These are phyloP conservation scores for Sideroxylon spinosum DNA, from an alignment of 179 eudicot genomes.

Conservation along the genomic window DNA sequence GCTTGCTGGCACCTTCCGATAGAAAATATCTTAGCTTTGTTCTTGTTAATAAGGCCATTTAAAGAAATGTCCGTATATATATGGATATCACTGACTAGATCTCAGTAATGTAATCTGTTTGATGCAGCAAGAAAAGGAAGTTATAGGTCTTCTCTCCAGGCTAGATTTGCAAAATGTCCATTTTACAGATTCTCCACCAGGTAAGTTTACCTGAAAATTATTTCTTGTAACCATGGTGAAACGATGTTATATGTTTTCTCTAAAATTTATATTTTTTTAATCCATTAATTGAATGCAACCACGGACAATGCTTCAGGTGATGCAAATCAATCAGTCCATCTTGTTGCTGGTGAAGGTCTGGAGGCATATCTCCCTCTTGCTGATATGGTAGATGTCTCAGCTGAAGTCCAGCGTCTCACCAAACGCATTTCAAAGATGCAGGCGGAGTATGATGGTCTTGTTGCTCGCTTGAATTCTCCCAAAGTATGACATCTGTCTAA, in stretches of 20 bases:
- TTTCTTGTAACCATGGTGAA: conserved; percentile 3
- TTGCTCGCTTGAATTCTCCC: conserved; percentile 69
- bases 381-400: conserved; percentile 89
- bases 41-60: conserved; percentile 5
- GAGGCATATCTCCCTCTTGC: conserved; percentile 99
- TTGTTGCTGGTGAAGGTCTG: conserved; percentile 88
- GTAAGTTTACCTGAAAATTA: conserved; percentile 26
- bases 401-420: conserved; percentile 77
- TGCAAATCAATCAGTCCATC: conserved; percentile 83
- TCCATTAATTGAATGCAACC: not conserved
- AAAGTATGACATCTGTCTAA: conserved; percentile 35
- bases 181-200: conserved; percentile 69
- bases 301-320: conserved; percentile 45
- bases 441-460: conserved; percentile 67
- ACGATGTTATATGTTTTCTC: not conserved
- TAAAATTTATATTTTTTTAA: not conserved
- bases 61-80: not conserved
- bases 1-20: conserved; percentile 1
- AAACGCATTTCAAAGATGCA: conserved; percentile 88
- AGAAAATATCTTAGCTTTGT: not conserved
- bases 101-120: conserved; percentile 11
- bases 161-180: conserved; percentile 64
- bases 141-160: conserved; percentile 84
- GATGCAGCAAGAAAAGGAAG: conserved; percentile 77
- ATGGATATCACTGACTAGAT: not conserved